Conservation (phyloP, 345 rosid species). For the Eucalyptus sideroxylon region DNA sequence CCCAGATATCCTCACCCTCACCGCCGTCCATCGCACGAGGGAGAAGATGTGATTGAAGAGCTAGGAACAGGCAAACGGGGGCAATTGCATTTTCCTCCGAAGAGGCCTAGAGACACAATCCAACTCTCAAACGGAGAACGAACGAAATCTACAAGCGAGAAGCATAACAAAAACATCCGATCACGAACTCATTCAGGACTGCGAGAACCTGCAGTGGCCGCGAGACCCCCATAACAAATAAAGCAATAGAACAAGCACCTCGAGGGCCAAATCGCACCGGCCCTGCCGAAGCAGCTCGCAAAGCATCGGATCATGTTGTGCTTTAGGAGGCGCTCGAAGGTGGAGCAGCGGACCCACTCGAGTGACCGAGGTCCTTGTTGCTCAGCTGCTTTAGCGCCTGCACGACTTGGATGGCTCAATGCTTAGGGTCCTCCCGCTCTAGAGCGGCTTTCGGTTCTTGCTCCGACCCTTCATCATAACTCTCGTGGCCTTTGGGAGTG, state of each 20-base stretch:
- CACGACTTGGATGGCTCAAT: slow-evolving; percentile 26
- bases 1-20: background rate
- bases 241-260: slow-evolving; percentile 10
- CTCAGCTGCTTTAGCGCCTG: slow-evolving; percentile 62
- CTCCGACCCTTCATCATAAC: slow-evolving; percentile 38
- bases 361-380: background rate
- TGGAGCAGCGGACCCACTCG: slow-evolving; percentile 22
- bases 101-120: background rate
- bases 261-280: slow-evolving; percentile 40
- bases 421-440: too few relatives aligned
- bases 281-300: slow-evolving; percentile 61
- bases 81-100: background rate
- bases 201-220: background rate
- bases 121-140: background rate
- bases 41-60: background rate
- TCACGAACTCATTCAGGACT: background rate
- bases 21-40: background rate
- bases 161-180: background rate
- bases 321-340: slow-evolving; percentile 15
- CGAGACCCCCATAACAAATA: background rate
- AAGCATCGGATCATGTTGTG: slow-evolving; percentile 64
- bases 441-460: slow-evolving; percentile 60
- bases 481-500: background rate
- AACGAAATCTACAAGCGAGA: background rate
- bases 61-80: background rate